Base-by-base conservation (phyloP, 2,329 filamentous ascomycete species). In the Cladophialophora bantiana region DNA sequence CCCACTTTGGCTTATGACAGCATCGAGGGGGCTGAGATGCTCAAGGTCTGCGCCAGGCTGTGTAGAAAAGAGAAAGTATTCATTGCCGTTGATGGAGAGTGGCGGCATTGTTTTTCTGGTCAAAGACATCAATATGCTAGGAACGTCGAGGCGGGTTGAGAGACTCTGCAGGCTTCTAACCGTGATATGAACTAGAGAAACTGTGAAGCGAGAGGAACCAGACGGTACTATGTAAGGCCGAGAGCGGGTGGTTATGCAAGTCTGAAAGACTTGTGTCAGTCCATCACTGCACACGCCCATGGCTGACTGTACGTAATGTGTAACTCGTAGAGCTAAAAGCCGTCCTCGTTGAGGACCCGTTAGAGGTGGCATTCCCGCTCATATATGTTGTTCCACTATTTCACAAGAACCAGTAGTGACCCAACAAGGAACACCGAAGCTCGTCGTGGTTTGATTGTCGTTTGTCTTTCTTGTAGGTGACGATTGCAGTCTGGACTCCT, bases 211-310 rank as follows among this genome's bases (percentile, higher is more conserved):
- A 50, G 18, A 9, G 18, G 18, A 26, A 26, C 18, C 2, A 50
- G 6, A 26, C 45, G 45, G 45, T 50, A 50, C 45, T 50, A 50
- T 50, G 45, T 50, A 50, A 50, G 45, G 18, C 45, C 45, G 45
- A 50, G 26, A 5, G 45, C 7, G 3, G 7, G 26, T 15, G 45
- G 18, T n/a, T 10, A 42, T 26, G 42, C 18, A 18, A 18, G 36
- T 50, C 45, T 50, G 40, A 42, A 26, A 26, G 40, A 42, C 40
- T 6, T 4, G 40, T 50, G 18, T 26, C 18, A 26, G 20, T 50
- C 2, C 26, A 26, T 2, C 26, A 26, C 26, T 26, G 26, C 26
- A 26, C 26, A 26, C 26, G 20, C 7, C 7, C 18, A 26, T 3
- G 12, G 18, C 45, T 50, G 20, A 3, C 45, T 50, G 18, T 18